Conservation (phyloP, 371 early-diverging fungal species). For the Mortierella sp. region DNA sequence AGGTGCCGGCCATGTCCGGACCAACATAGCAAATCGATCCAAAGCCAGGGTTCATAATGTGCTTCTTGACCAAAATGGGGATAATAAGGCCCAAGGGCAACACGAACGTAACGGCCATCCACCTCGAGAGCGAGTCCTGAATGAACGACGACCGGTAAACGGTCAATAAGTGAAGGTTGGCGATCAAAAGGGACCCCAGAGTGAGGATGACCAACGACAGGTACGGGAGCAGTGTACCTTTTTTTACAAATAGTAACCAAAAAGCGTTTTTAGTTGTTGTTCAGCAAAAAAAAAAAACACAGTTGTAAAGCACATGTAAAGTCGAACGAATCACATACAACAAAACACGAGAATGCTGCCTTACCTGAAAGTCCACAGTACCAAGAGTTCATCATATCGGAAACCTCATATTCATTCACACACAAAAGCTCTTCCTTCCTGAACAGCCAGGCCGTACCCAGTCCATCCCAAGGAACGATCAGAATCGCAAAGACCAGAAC, state of each 20-base stretch:
- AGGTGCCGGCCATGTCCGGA: slow-evolving; percentile 19
- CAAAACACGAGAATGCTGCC: not conserved
- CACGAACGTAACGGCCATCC: slow-evolving; percentile 38
- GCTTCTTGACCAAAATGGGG: slow-evolving; percentile 21
- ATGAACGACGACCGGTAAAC: slow-evolving; percentile 33
- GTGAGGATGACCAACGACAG: slow-evolving; percentile 29
- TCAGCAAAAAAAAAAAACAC: not conserved
- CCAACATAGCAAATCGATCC: slow-evolving; percentile 48
- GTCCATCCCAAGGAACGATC: slow-evolving; percentile 38
- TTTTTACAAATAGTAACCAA: not conserved
- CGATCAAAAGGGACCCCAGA: slow-evolving; percentile 28
- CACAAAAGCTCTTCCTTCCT: slow-evolving; percentile 34
- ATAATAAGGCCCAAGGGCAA: slow-evolving; percentile 30
- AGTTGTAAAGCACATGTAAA: not conserved
- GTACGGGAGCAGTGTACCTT: slow-evolving; percentile 34
- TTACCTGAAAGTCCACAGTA: slow-evolving; percentile 55
- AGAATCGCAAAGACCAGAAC: slow-evolving; percentile 25
- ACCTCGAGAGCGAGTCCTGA: slow-evolving; percentile 19
- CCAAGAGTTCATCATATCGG: slow-evolving; percentile 45
- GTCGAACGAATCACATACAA: not conserved
- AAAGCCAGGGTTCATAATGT: slow-evolving; percentile 38
- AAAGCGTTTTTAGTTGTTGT: not conserved
- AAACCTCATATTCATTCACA: slow-evolving; percentile 31
- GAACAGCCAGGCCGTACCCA: slow-evolving; percentile 39
- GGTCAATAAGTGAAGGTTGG: slow-evolving; percentile 41